Evolutionary conservation across 345 rosid species (phyloP).

Genomic region (Bruguiera parviflora): DNA sequence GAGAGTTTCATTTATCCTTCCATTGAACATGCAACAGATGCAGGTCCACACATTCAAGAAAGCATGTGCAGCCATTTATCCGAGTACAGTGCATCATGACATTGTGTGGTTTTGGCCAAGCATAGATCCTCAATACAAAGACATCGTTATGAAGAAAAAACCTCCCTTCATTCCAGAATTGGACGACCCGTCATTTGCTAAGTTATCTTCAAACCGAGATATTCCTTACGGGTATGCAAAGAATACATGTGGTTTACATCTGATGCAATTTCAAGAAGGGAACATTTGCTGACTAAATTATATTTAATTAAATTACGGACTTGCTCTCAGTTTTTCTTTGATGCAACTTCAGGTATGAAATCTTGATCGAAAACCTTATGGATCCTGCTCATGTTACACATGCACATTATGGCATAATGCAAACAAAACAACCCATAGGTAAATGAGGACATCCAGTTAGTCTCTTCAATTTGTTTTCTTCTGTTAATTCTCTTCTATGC

Average conservation of each 20-base stretch:
- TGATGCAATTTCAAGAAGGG: too few relatives aligned
- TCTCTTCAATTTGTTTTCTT: neutral
- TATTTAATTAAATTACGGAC: too few relatives aligned
- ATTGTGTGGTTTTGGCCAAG: slow-evolving; percentile 95
- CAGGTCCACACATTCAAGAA: slow-evolving; percentile 72
- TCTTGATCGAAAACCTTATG: slow-evolving; percentile 78
- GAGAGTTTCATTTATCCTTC: neutral
- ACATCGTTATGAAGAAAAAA: slow-evolving; percentile 48
- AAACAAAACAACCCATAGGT: slow-evolving; percentile 37
- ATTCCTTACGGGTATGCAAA: slow-evolving; percentile 70
- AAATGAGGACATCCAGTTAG: slow-evolving; percentile 21
- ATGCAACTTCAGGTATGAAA: slow-evolving; percentile 58
- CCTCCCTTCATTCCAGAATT: slow-evolving; percentile 69
- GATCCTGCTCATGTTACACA: slow-evolving; percentile 95
- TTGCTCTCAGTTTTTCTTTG: neutral
- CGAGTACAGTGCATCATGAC: slow-evolving; percentile 68
- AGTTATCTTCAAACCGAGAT: slow-evolving; percentile 52
- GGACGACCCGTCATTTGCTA: slow-evolving; percentile 74
- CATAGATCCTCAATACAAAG: slow-evolving; percentile 58
- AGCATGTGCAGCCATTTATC: slow-evolving; percentile 77
- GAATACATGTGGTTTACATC: too few relatives aligned
- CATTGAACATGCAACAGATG: slow-evolving; percentile 2
- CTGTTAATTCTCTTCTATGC: neutral
- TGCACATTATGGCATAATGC: slow-evolving; percentile 72
- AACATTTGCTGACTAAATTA: neutral